Evolutionary conservation across 78 protist species (phyloP).

Genomic region (Fonticula alba): DNA sequence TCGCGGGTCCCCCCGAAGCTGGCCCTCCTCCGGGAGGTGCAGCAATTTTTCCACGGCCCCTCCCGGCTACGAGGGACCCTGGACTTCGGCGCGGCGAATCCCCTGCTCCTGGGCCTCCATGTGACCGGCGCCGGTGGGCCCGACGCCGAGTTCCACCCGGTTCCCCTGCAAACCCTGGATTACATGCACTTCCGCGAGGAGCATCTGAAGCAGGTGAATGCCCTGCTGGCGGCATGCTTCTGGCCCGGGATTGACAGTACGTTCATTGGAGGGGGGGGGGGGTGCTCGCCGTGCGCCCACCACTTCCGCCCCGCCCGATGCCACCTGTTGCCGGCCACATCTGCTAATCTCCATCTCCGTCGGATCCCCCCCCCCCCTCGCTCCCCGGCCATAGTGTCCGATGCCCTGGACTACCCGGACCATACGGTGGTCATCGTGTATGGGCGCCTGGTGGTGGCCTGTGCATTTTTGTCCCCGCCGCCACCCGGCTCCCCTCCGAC

Average conservation of each 20-base stretch:
- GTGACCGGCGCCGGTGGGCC: too few species aligned
- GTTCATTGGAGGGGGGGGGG: not conserved
- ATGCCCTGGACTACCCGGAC: constrained; percentile 30
- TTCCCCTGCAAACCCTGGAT: constrained; percentile 13
- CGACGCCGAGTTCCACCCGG: not conserved
- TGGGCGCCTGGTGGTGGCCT: constrained; percentile 26
- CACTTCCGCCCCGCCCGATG: too few species aligned
- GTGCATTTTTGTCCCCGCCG: constrained; percentile 40
- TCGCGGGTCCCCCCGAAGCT: too few species aligned
- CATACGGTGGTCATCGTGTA: constrained; percentile 25
- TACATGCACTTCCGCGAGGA: constrained; percentile 24
- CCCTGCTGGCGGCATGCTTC: constrained; percentile 14
- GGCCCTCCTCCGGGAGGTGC: too few species aligned
- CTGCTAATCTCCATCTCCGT: not conserved
- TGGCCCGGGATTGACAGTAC: constrained; percentile 43
- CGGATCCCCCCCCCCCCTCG: not conserved
- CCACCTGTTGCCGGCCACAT: not conserved
- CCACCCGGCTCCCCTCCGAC: not conserved
- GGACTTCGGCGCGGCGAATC: too few species aligned
- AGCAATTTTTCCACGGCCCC: too few species aligned
- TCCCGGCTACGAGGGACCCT: too few species aligned
- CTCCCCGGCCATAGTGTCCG: not conserved
- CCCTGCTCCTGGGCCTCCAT: too few species aligned
- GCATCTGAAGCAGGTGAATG: constrained; percentile 12
- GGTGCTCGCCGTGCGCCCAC: not conserved